These are phyloP conservation scores for Daldinia vernicosa DNA, from an alignment of 495 filamentous ascomycete species.

Conservation along the genomic window DNA sequence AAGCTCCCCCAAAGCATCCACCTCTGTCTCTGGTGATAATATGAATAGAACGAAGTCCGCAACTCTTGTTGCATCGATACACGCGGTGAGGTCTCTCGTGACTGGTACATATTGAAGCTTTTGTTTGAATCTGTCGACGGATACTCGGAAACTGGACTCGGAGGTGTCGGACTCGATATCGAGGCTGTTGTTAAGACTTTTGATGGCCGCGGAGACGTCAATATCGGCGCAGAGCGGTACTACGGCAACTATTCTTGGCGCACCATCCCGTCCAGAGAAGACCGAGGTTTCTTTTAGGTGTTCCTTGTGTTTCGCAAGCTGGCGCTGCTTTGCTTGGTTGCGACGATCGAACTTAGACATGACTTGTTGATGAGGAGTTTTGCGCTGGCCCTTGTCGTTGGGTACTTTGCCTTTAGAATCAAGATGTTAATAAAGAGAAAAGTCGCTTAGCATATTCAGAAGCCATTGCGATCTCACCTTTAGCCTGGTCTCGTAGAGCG, in stretches of 20 bases:
- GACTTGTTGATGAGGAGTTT: conserved; percentile 92
- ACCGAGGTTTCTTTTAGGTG: conserved; percentile 77
- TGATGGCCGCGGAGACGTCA: conserved; percentile 71
- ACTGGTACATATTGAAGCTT: conserved; percentile 84
- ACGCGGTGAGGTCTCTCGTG: conserved; percentile 72
- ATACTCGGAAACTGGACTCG: conserved; percentile 66
- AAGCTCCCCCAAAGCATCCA: conserved; percentile 81
- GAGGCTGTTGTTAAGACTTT: conserved; percentile 75
- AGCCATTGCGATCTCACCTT: conserved; percentile 65
- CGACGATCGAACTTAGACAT: conserved; percentile 96
- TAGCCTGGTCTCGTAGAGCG: conserved; percentile 78
- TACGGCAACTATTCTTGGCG: conserved; percentile 90
- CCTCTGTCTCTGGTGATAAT: conserved; percentile 80
- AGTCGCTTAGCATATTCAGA: not conserved
- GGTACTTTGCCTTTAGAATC: conserved; percentile 51
- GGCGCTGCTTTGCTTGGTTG: conserved; percentile 90
- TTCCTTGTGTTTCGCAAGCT: conserved; percentile 80
- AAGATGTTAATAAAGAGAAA: conserved; percentile 22
- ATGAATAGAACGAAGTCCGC: conserved; percentile 91
- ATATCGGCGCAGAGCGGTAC: conserved; percentile 80
- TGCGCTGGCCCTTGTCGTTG: conserved; percentile 70
- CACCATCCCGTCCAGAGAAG: conserved; percentile 84
- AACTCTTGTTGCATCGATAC: conserved; percentile 83
- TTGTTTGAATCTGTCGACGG: conserved; percentile 91
- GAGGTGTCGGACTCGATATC: conserved; percentile 76